These are phyloP conservation scores for Thamnidium elegans DNA, from an alignment of 192 early-diverging fungal genomes.

Conservation along the genomic window DNA sequence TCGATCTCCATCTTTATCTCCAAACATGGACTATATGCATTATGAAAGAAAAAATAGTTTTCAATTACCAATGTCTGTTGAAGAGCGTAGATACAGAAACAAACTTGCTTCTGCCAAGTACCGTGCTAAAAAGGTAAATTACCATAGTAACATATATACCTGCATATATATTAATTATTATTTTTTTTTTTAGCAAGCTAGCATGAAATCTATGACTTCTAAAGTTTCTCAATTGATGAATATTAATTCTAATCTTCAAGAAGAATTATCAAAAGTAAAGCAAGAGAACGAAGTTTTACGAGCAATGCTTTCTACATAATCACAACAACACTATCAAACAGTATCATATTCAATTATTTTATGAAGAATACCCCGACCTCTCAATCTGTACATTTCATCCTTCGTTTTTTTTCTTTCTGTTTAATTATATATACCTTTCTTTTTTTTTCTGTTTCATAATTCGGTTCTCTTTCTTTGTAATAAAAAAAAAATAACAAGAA, in stretches of 20 bases:
- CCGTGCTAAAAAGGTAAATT: conserved; percentile 47
- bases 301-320: background rate
- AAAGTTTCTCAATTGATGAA: background rate
- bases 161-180: background rate
- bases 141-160: conserved; percentile 6
- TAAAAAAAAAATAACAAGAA: too few relatives aligned
- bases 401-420: background rate
- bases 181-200: background rate
- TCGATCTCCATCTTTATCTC: conserved; percentile 4
- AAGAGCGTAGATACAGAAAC: conserved; percentile 51
- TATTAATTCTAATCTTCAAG: background rate
- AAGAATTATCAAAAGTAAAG: conserved; percentile 14
- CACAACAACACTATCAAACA: background rate
- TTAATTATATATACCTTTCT: background rate
- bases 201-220: conserved; percentile 14
- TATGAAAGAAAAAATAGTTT: conserved; percentile 1
- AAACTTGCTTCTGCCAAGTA: conserved; percentile 61
- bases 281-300: background rate
- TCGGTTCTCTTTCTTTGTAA: too few relatives aligned
- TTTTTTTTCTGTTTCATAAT: background rate
- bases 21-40: background rate
- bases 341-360: too few relatives aligned
- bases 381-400: background rate
- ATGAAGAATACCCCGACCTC: background rate
- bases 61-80: conserved; percentile 37